Evolutionary conservation across 805 yeast species (phyloP).

Genomic region (Ogataea salicorniae): DNA sequence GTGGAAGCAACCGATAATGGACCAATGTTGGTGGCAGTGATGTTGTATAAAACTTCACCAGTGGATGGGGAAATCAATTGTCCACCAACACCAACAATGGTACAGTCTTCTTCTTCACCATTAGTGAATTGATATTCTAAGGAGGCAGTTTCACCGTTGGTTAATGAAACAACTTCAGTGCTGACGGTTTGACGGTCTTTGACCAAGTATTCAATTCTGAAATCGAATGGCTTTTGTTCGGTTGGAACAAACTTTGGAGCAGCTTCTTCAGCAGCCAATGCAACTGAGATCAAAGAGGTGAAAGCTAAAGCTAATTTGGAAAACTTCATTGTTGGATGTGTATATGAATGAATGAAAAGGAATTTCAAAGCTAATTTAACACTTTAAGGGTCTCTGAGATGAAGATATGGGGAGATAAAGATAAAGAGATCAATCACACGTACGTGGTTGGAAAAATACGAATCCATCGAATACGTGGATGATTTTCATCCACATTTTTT

Average conservation of each 20-base stretch:
- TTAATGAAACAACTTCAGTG: constrained; percentile 37
- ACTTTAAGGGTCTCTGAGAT: neutral
- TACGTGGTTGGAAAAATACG: too few species aligned
- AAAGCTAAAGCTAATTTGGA: constrained; percentile 14
- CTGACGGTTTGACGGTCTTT: constrained; percentile 37
- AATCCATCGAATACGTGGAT: too few species aligned
- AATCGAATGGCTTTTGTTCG: constrained; percentile 36
- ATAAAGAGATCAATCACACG: too few species aligned
- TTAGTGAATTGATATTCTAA: constrained; percentile 50
- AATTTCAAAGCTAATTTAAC: neutral
- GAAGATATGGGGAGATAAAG: neutral
- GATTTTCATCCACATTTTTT: too few species aligned
- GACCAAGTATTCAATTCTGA: constrained; percentile 45
- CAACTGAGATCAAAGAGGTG: constrained; percentile 16
- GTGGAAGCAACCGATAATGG: constrained; percentile 51
- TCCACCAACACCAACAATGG: constrained; percentile 68
- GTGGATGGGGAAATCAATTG: constrained; percentile 49
- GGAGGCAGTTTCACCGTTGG: constrained; percentile 48
- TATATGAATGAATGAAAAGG: neutral
- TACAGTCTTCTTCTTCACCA: constrained; percentile 44
- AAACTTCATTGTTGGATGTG: constrained; percentile 15
- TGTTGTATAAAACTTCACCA: constrained; percentile 49
- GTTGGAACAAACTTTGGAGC: constrained; percentile 29
- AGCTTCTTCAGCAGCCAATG: constrained; percentile 11
- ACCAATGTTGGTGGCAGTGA: constrained; percentile 61